Percentiles rank a stretch among this genome's conserved stretches.
Conservation (phyloP, 176 grass and related monocot genomes). For the Echinochloa phyllopogon region DNA sequence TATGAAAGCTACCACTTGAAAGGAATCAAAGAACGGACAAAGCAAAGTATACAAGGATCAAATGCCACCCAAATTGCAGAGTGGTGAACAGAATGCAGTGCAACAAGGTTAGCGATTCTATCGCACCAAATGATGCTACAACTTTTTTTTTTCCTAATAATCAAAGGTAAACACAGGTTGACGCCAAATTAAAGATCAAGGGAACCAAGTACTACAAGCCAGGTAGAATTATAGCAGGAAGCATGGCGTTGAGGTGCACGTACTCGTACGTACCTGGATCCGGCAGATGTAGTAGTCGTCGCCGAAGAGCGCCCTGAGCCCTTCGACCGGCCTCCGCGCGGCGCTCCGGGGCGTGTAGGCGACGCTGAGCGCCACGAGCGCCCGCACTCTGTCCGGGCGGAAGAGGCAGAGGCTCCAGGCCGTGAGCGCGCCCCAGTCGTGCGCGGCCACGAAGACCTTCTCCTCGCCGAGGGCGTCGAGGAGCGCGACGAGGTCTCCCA, state of each 20-base stretch:
- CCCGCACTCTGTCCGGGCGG: constrained; percentile 59
- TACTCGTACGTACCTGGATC: constrained; percentile 44
- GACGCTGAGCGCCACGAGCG: constrained; percentile 61
- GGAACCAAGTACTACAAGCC: too few species aligned
- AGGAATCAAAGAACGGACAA: background rate
- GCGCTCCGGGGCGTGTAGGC: constrained; percentile 55
- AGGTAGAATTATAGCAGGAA: too few species aligned
- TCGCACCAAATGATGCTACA: background rate
- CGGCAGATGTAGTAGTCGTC: constrained; percentile 72
- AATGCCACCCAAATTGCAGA: background rate
- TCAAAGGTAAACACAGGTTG: too few species aligned
- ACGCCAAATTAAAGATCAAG: background rate
- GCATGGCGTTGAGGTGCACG: too few species aligned
- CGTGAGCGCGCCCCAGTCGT: constrained; percentile 66
- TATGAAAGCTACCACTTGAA: background rate
- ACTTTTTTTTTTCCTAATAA: too few species aligned
- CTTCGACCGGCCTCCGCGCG: constrained; percentile 41
- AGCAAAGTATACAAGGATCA: background rate
- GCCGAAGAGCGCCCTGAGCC: constrained; percentile 49
- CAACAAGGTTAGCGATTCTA: background rate
- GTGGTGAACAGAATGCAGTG: background rate
- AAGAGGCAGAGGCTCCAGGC: constrained; percentile 67
- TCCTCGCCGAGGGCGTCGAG: constrained; percentile 23
- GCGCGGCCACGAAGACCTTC: constrained; percentile 62
- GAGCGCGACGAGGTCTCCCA: constrained; percentile 49